Conservation (phyloP, 2,329 filamentous ascomycete genomes). For the Mycocentrospora acerina region DNA sequence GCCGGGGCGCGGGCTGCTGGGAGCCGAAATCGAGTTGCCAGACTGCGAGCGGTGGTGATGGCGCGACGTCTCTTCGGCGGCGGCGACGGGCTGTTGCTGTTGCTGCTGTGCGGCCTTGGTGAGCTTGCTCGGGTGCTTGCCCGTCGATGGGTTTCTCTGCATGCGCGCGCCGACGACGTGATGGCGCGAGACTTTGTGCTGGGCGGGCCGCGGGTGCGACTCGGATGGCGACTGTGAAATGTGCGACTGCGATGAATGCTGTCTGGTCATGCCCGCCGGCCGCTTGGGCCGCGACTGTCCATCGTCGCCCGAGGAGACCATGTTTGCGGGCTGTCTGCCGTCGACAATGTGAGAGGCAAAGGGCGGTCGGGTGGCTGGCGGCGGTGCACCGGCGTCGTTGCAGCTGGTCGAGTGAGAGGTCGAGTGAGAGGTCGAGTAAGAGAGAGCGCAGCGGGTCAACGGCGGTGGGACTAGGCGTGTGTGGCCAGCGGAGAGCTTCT, state of each 20-base stretch:
- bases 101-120: constrained; percentile 33
- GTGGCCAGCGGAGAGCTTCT: constrained; percentile 10
- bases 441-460: constrained; percentile 5
- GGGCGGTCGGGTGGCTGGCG: constrained; percentile 10
- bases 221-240: constrained; percentile 43
- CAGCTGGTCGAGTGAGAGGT: too few species aligned
- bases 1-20: constrained; percentile 42
- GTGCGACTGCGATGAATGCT: constrained; percentile 42
- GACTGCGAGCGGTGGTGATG: constrained; percentile 43
- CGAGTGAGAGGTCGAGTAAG: not conserved
- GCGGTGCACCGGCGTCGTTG: too few species aligned
- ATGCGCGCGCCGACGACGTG: constrained; percentile 46
- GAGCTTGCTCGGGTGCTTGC: constrained; percentile 47
- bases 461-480: constrained; percentile 8
- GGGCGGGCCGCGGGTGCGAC: constrained; percentile 23
- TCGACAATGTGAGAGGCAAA: too few species aligned
- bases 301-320: constrained; percentile 38
- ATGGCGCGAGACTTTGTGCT: constrained; percentile 40
- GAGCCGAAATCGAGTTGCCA: constrained; percentile 37
- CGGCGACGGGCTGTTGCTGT: constrained; percentile 15
- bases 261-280: constrained; percentile 36
- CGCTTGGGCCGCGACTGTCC: constrained; percentile 40
- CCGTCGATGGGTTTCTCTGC: constrained; percentile 42
- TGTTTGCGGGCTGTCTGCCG: too few species aligned
- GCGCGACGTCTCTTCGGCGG: constrained; percentile 29